Evolutionary conservation across 352 stramenopile genomes (phyloP).

Genomic region (Achlya hypogyna): DNA sequence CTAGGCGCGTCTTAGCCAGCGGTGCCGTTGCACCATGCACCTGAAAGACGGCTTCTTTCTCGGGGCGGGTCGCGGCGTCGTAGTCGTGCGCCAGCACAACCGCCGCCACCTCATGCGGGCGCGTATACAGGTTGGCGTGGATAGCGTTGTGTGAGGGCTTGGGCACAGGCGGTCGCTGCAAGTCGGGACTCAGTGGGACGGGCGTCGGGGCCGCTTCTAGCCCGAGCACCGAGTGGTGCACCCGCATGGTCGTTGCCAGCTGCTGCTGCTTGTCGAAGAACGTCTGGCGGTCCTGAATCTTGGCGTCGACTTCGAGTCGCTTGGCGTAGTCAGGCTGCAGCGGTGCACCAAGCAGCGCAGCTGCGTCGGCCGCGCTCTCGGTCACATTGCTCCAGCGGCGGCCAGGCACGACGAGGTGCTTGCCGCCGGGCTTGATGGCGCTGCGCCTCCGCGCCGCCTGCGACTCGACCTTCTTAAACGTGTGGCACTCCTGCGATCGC

Average conservation of each 20-base stretch:
- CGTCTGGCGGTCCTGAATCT: conserved; percentile 16
- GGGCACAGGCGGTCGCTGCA: not conserved
- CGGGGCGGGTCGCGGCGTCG: not conserved
- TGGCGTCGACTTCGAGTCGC: not conserved
- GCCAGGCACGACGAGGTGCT: not conserved
- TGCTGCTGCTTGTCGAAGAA: conserved; percentile 15
- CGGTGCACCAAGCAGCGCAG: not conserved
- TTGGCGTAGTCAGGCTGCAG: not conserved
- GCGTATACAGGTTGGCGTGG: conserved; percentile 10
- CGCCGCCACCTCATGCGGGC: conserved; percentile 2
- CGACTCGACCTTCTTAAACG: not conserved
- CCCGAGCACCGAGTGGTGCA: conserved; percentile 12
- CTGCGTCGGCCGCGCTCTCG: not conserved
- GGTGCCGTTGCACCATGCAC: not conserved
- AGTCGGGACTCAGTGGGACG: not conserved
- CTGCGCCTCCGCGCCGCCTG: not conserved
- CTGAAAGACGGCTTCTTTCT: not conserved
- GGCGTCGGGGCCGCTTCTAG: not conserved
- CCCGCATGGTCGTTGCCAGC: not conserved
- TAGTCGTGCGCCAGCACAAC: conserved; percentile 13
- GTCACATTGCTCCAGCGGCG: not conserved
- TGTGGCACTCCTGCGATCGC: not conserved
- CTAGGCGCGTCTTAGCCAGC: not conserved
- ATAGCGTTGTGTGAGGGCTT: not conserved
- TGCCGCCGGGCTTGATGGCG: not conserved